These are phyloP conservation scores for Desmodesmus armatus DNA, from an alignment of 139 green algal genomes.

Conservation along the genomic window DNA sequence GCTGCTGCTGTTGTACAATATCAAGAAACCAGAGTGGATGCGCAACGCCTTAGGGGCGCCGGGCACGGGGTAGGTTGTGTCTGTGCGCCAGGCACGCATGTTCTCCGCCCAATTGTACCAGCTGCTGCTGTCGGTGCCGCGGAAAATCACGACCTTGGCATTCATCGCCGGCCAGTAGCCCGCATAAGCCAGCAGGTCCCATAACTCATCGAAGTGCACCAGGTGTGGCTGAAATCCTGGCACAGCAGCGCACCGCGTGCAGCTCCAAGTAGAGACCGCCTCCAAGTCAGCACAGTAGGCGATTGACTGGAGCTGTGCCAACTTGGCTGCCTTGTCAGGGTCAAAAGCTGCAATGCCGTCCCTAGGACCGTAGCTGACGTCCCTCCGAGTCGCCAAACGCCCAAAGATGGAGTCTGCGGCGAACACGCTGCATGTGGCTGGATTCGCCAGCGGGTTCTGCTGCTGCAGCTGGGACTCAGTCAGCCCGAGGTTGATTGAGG, in stretches of 20 bases:
- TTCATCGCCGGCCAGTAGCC: conserved; percentile 70
- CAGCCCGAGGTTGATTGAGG: not conserved
- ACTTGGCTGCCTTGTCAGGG: conserved; percentile 1
- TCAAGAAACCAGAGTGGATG: conserved; percentile 42
- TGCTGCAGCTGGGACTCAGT: conserved; percentile 13
- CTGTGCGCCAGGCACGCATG: conserved; percentile 79
- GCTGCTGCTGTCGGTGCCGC: conserved; percentile 80
- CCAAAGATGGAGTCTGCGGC: conserved; percentile 11
- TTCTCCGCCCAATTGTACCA: conserved; percentile 85
- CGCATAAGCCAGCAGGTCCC: conserved; percentile 79
- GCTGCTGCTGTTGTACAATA: conserved; percentile 49
- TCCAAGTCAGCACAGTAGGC: conserved; percentile 30
- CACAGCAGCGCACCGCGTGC: conserved; percentile 68
- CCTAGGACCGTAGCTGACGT: not conserved
- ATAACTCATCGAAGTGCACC: conserved; percentile 72
- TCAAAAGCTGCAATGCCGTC: conserved; percentile 36
- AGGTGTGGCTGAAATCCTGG: conserved; percentile 55
- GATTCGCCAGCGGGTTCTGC: conserved; percentile 12
- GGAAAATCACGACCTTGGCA: conserved; percentile 76
- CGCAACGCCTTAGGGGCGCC: conserved; percentile 21
- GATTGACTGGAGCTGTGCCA: conserved; percentile 45
- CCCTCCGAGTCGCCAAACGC: not conserved
- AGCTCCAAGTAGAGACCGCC: conserved; percentile 76
- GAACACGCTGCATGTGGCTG: conserved; percentile 15
- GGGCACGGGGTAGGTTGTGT: conserved; percentile 32